A percentile compares a stretch with the other conserved stretches of the same genome.
phyloP scores from a whole-genome alignment of 2,329 filamentous ascomycete genomes.

The Pseudocercospora eumusae region DNA sequence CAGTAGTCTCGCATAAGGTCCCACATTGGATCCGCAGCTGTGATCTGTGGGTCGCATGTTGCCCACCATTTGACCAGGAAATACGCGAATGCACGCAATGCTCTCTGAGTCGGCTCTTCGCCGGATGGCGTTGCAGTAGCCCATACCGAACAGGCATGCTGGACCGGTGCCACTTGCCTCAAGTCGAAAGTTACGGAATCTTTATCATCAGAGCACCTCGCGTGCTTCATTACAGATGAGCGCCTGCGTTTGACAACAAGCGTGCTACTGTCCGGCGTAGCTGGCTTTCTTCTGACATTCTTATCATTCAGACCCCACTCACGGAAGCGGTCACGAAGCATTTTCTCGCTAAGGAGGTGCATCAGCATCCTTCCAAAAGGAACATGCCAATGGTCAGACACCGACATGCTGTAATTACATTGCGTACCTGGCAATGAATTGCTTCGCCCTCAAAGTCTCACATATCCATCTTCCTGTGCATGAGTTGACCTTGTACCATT shows the following conservation, averaged over 20 bases:
- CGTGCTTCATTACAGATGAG: not conserved
- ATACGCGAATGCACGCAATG: not conserved
- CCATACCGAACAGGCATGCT: not conserved
- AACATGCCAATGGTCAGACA: not conserved
- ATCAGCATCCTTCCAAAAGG: not conserved
- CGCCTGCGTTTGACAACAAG: not conserved
- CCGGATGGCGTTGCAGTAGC: not conserved
- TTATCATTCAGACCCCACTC: constrained; percentile 2
- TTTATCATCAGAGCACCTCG: not conserved
- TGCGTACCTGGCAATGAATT: not conserved
- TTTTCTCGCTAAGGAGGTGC: not conserved
- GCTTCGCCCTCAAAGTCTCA: not conserved
- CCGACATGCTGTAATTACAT: not conserved
- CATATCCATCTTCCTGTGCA: constrained; percentile 7
- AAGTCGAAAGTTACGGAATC: not conserved
- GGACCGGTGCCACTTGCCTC: not conserved
- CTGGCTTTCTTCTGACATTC: not conserved
- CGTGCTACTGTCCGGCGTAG: not conserved
- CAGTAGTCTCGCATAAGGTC: constrained; percentile 5
- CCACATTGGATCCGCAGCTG: not conserved
- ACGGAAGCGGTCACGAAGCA: constrained; percentile 2
- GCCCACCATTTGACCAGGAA: not conserved
- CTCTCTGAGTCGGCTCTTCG: not conserved
- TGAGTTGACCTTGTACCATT: constrained; percentile 8
- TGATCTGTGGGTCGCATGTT: not conserved